phyloP scores from a whole-genome alignment of 1,139 yeast species.

The Diutina mesorugosa region DNA sequence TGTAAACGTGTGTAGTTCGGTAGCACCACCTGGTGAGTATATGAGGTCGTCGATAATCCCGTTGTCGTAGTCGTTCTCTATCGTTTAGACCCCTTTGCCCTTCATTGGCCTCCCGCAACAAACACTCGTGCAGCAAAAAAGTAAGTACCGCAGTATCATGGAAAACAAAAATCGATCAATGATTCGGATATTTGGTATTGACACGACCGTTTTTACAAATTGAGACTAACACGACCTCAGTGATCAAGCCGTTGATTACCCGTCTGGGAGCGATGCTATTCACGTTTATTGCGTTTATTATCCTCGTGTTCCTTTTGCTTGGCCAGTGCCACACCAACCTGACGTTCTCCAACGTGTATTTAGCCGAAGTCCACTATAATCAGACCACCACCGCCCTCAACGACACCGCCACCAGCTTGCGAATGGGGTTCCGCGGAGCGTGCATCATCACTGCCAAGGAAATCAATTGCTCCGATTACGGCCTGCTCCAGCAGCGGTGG shows the following conservation, averaged over 20 bases:
- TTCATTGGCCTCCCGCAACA: too few relatives aligned
- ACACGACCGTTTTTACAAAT: neutral
- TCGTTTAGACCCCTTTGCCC: too few relatives aligned
- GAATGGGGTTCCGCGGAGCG: conserved; percentile 7
- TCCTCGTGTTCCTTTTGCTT: conserved; percentile 8
- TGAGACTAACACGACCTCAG: neutral
- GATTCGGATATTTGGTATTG: too few relatives aligned
- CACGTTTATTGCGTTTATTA: conserved; percentile 2
- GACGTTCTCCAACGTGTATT: conserved; percentile 6
- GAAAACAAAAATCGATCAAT: too few relatives aligned
- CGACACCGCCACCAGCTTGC: conserved; percentile 4
- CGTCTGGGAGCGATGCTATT: neutral
- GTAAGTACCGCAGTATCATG: too few relatives aligned
- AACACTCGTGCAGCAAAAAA: too few relatives aligned
- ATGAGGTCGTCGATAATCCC: too few relatives aligned
- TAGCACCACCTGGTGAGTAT: too few relatives aligned
- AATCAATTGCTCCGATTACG: conserved; percentile 6
- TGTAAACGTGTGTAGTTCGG: too few relatives aligned
- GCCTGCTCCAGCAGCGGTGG: conserved; percentile 3
- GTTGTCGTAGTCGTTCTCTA: too few relatives aligned
- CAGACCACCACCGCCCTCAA: neutral
- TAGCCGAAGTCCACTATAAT: conserved; percentile 5
- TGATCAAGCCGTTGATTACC: neutral
- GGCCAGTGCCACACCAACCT: conserved; percentile 7
- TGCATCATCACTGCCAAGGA: conserved; percentile 5